phyloP scores from a whole-genome alignment of 257 asterid genomes.

The Catharanthus roseus region DNA sequence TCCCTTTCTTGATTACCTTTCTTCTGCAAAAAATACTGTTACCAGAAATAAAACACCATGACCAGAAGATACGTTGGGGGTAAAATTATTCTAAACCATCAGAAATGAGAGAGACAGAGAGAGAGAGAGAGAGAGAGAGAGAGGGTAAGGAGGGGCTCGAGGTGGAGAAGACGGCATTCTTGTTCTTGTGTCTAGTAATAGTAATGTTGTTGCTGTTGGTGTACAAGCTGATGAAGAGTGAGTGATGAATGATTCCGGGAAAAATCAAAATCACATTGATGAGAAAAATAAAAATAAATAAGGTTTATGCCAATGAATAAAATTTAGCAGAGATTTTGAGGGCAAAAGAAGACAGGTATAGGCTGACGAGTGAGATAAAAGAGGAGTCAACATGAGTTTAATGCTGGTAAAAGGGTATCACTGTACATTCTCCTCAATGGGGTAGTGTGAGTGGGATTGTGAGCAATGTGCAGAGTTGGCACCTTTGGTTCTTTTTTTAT shows the following conservation, averaged over 20 bases:
- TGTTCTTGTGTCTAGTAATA: slow-evolving; percentile 17
- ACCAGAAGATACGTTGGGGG: too few relatives aligned
- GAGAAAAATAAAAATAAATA: too few relatives aligned
- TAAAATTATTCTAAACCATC: background rate
- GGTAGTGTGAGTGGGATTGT: too few relatives aligned
- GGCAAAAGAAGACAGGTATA: slow-evolving; percentile 23
- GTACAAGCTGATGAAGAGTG: too few relatives aligned
- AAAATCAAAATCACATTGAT: too few relatives aligned
- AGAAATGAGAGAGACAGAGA: slow-evolving; percentile 8
- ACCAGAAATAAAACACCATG: too few relatives aligned
- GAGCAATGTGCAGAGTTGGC: too few relatives aligned
- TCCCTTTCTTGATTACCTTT: slow-evolving; percentile 3
- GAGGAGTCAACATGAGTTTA: slow-evolving; percentile 72
- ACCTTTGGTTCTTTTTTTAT: too few relatives aligned
- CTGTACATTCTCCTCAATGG: slow-evolving; percentile 32
- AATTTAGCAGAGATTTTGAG: slow-evolving; percentile 31
- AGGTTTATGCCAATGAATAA: too few relatives aligned
- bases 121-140: slow-evolving; percentile 10
- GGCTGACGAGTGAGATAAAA: slow-evolving; percentile 47
- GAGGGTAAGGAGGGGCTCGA: slow-evolving; percentile 68
- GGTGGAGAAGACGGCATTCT: slow-evolving; percentile 39
- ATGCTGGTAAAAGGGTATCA: slow-evolving; percentile 34
- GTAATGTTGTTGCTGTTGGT: background rate
- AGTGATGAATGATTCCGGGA: too few relatives aligned
- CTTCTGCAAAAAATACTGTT: slow-evolving; percentile 12